These are phyloP conservation scores for Phlebopus sp. DNA, from an alignment of 1,284 basidiomycete genomes.

Conservation along the genomic window DNA sequence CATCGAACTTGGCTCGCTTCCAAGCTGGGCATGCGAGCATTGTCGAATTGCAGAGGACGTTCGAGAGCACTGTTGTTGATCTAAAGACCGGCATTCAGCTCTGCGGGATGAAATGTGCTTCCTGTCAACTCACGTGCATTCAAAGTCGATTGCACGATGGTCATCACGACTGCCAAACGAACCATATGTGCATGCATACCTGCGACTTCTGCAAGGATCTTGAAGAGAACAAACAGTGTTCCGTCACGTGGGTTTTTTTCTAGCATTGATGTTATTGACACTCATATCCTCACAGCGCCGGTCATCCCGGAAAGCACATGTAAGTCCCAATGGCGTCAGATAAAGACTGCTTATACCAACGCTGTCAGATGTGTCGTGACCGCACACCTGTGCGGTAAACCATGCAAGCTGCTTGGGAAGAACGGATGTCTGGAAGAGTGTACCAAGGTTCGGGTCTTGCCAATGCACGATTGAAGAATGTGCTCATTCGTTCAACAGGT, in stretches of 20 bases:
- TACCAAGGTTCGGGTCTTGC: conserved; percentile 35
- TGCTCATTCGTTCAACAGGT: conserved; percentile 25
- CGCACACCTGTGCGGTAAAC: conserved; percentile 45
- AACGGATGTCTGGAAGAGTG: conserved; percentile 45
- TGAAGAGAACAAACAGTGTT: conserved; percentile 32
- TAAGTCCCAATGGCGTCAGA: conserved; percentile 20
- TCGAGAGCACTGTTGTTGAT: conserved; percentile 38
- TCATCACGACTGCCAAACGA: conserved; percentile 45
- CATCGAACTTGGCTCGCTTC: conserved; percentile 43
- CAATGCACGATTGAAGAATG: background rate
- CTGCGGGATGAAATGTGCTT: conserved; percentile 42
- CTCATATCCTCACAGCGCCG: conserved; percentile 37
- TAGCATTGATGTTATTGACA: background rate
- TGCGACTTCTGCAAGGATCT: conserved; percentile 41
- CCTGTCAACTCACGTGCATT: conserved; percentile 48
- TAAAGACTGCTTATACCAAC: background rate
- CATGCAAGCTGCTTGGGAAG: conserved; percentile 38
- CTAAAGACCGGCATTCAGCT: conserved; percentile 42
- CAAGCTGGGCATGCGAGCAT: conserved; percentile 40
- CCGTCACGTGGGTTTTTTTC: conserved; percentile 36
- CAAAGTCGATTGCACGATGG: conserved; percentile 40
- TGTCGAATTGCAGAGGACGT: conserved; percentile 38
- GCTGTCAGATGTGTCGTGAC: conserved; percentile 41
- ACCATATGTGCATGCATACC: conserved; percentile 38
- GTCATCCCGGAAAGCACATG: conserved; percentile 50